Conservation (phyloP, 306 rosid species). For the Cicer chorassanicum region DNA sequence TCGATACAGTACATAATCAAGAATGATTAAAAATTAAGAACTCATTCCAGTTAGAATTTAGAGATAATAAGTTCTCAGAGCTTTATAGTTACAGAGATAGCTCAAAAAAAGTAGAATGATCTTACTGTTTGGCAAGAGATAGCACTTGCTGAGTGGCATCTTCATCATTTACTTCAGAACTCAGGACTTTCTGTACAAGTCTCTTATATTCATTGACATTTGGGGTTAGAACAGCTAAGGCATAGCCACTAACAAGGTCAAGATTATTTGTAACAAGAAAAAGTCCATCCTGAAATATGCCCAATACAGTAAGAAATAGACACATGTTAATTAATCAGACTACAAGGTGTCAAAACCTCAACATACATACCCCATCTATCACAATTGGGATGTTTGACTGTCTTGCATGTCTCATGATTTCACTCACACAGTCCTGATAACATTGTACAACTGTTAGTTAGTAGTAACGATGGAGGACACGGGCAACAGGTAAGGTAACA, state of each 20-base stretch:
- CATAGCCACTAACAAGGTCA: slow-evolving; percentile 81
- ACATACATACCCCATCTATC: slow-evolving; percentile 79
- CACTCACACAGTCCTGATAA: slow-evolving; percentile 78
- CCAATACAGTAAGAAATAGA: slow-evolving; percentile 25
- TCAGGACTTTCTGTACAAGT: slow-evolving; percentile 69
- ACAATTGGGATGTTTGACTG: slow-evolving; percentile 68
- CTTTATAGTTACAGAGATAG: slow-evolving; percentile 7
- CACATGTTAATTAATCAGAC: slow-evolving; percentile 33
- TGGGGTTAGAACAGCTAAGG: slow-evolving; percentile 87
- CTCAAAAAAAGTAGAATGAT: not conserved
- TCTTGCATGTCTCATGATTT: slow-evolving; percentile 80
- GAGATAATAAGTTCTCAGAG: not conserved
- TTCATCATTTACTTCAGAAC: slow-evolving; percentile 62
- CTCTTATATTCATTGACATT: slow-evolving; percentile 89
- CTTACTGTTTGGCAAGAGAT: slow-evolving; percentile 72
- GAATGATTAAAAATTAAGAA: no score
- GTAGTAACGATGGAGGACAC: slow-evolving; percentile 33
- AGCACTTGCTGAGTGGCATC: slow-evolving; percentile 63
- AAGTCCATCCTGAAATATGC: slow-evolving; percentile 78
- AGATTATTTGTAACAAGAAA: slow-evolving; percentile 77
- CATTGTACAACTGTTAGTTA: slow-evolving; percentile 38
- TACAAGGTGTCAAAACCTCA: slow-evolving; percentile 30
- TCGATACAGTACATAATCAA: not conserved
- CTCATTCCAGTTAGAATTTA: not conserved
- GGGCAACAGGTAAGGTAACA: not conserved